Evolutionary conservation across 306 rosid species (phyloP).

Genomic region (Crataegus laevigata): DNA sequence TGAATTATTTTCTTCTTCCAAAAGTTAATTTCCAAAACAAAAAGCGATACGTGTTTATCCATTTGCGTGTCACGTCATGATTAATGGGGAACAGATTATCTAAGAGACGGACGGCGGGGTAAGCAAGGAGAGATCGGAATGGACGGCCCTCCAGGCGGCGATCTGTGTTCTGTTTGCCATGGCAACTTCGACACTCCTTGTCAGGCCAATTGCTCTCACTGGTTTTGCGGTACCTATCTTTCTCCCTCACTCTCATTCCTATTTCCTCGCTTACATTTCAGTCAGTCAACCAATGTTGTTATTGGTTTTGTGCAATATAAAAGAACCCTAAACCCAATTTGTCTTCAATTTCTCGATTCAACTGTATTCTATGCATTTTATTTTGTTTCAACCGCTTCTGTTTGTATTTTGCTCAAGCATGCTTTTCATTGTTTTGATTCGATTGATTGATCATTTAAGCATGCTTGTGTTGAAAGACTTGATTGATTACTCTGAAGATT

Average conservation of each 20-base stretch:
- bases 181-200: slow-evolving; percentile 56
- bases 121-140: background rate
- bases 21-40: too few relatives aligned
- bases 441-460: background rate
- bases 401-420: background rate
- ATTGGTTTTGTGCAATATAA: background rate
- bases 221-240: slow-evolving; percentile 66
- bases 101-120: background rate
- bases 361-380: background rate
- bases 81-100: background rate
- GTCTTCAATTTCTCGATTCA: background rate
- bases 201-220: slow-evolving; percentile 95
- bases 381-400: background rate
- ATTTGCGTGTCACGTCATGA: too few relatives aligned
- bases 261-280: background rate
- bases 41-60: too few relatives aligned
- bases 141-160: slow-evolving; percentile 64
- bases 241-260: background rate
- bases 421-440: background rate
- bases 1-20: too few relatives aligned
- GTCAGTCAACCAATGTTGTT: background rate
- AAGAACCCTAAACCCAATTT: background rate
- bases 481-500: background rate
- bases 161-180: slow-evolving; percentile 76
- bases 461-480: background rate